Evolutionary conservation across 805 yeast species (phyloP).

Genomic region (Kuraishia borneana): DNA sequence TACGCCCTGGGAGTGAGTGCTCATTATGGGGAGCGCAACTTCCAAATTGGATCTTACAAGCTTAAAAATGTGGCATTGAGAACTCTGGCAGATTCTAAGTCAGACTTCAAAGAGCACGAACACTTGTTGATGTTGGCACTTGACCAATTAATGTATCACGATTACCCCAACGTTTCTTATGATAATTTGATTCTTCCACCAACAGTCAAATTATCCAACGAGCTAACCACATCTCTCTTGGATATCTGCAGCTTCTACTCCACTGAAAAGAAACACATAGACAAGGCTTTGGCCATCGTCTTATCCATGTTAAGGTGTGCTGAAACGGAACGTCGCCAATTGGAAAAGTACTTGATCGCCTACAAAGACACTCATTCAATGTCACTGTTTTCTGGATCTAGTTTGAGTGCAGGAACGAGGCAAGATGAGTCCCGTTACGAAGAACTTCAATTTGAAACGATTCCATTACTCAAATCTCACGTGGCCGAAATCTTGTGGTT

Average conservation of each 20-base stretch:
- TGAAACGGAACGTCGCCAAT: constrained; percentile 12
- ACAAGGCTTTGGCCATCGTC: constrained; percentile 22
- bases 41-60: constrained; percentile 12
- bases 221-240: constrained; percentile 15
- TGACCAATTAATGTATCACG: constrained; percentile 12
- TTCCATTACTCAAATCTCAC: constrained; percentile 28
- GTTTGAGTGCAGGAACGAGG: constrained; percentile 3
- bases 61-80: constrained; percentile 22
- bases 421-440: constrained; percentile 10
- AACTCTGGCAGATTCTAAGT: constrained; percentile 15
- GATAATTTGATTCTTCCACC: constrained; percentile 13
- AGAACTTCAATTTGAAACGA: constrained; percentile 15
- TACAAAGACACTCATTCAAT: constrained; percentile 2
- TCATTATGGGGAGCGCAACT: constrained; percentile 11
- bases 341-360: constrained; percentile 8
- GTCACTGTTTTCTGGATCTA: constrained; percentile 1
- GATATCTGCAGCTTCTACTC: constrained; percentile 19
- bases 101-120: constrained; percentile 12
- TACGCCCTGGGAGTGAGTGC: constrained; percentile 19
- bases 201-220: constrained; percentile 8
- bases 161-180: constrained; percentile 6
- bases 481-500: constrained; percentile 30
- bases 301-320: constrained; percentile 19
- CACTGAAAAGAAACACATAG: constrained; percentile 12
- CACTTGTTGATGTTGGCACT: constrained; percentile 17